Evolutionary conservation across 306 rosid genomes (phyloP), one percentile per base, ranked within the genome.

Genomic region (Sicyos baderoa): DNA sequence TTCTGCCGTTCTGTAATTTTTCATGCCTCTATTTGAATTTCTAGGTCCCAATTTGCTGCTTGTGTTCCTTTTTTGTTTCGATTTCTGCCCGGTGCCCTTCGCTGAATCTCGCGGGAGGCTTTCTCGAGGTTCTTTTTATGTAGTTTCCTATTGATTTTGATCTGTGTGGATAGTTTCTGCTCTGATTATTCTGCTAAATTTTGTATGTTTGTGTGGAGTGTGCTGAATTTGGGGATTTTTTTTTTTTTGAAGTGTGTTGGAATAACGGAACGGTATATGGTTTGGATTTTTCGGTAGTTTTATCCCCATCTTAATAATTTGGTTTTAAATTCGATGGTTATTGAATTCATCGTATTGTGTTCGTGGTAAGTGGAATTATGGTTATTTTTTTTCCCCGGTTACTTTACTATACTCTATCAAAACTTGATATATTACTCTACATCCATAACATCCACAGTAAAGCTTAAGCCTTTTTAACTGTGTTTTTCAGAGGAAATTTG

Each of bases 171-270:
- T 63, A 18, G 6, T 19, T 40, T 63, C 17, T 63, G 61, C 15
- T 25, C 2, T 25, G 29, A 56, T 25, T 23, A 13, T 55, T 55
- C n/a, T 22, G 52, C 27, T 37, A 8, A 35, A 37, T 62, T 37
- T 61, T 16, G 15, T 3, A 40, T 62, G 52, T 42, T 63, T 40
- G 70, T 29, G 49, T 32, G 67, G 48, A 32, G 67, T 60, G 48
- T 60, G 67, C 23, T 29, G 29, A 62, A 62, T 37, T 62, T 40
- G 68, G 16, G 68, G 15, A 0, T 40, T 62, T n/a, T 61, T 35
- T 17, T n/a, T 61, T 35, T 17, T 37, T 62, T 62, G n/a, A 10
- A 17, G 51, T 62, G n/a, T 37, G 70, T 13, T 6, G 0, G 7
- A 64, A 64, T 22, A 3, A 44, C 16, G 29, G 54, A 21, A 63